A percentile compares a stretch with the other conserved stretches of the same genome.
Evolutionary conservation across 768 basidiomycete species (phyloP).

Genomic region (Tubosaeta sp.): DNA sequence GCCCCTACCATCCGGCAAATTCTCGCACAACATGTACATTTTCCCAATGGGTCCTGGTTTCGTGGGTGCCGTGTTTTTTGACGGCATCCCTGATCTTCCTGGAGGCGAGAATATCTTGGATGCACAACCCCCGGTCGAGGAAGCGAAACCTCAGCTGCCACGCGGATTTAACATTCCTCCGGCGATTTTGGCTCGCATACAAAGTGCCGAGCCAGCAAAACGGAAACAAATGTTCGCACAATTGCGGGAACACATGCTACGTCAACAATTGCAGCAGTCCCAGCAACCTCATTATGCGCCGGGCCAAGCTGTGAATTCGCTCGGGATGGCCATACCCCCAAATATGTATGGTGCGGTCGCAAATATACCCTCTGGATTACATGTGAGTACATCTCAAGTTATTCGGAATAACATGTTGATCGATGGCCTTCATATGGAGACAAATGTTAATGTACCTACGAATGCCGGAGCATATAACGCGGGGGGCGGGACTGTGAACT

Average conservation of each 20-base stretch:
- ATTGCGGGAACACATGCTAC: conserved; percentile 22
- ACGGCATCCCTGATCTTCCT: conserved; percentile 45
- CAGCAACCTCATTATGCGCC: conserved; percentile 13
- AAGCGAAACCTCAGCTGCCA: conserved; percentile 1
- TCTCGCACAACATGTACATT: conserved; percentile 45
- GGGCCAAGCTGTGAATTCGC: conserved; percentile 13
- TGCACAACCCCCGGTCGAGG: conserved; percentile 1
- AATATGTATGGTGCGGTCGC: conserved; percentile 5
- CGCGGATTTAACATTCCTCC: conserved; percentile 7
- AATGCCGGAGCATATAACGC: conserved; percentile 22
- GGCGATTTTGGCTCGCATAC: conserved; percentile 16
- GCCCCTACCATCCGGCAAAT: conserved; percentile 38
- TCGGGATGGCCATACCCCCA: conserved; percentile 9
- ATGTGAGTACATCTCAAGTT: conserved; percentile 9
- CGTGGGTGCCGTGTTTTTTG: conserved; percentile 50
- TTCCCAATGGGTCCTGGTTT: conserved; percentile 38
- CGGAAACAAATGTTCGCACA: conserved; percentile 20
- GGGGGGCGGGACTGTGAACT: conserved; percentile 28
- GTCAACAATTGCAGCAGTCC: conserved; percentile 23
- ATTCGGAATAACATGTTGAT: not conserved
- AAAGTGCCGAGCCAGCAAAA: conserved; percentile 19
- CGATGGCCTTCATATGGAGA: conserved; percentile 10
- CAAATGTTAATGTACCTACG: conserved; percentile 5
- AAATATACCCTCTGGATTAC: conserved; percentile 14
- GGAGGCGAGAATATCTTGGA: conserved; percentile 19